phyloP scores from a whole-genome alignment of 352 stramenopile species.

The Phytophthora europaea region DNA sequence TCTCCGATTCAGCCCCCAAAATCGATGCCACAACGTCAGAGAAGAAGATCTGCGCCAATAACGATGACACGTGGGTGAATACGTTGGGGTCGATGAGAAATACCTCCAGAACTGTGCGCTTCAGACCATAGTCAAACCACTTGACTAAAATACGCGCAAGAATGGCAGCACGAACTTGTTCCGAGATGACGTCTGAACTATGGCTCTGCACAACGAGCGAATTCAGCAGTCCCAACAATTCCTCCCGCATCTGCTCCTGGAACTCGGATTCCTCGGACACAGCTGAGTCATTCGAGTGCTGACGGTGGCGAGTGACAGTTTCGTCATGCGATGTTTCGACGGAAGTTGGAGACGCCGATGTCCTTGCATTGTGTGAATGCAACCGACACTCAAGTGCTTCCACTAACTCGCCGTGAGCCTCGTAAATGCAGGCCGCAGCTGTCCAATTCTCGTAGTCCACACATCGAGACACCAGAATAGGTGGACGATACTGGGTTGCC shows the following conservation, averaged over 20 bases:
- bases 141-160: constrained; percentile 84
- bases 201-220: constrained; percentile 68
- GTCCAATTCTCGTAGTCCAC: constrained; percentile 88
- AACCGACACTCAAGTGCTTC: constrained; percentile 88
- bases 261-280: constrained; percentile 54
- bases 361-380: constrained; percentile 65
- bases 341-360: constrained; percentile 10
- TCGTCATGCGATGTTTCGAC: constrained; percentile 9
- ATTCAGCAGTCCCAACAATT: constrained; percentile 71
- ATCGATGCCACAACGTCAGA: constrained; percentile 71
- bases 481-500: constrained; percentile 74
- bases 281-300: constrained; percentile 40
- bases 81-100: constrained; percentile 71
- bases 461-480: constrained; percentile 80
- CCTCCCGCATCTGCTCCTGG: constrained; percentile 66
- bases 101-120: constrained; percentile 66
- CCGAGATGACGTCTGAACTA: constrained; percentile 41
- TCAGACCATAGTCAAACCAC: constrained; percentile 84
- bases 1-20: constrained; percentile 27
- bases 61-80: constrained; percentile 64
- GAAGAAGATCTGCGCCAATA: constrained; percentile 85
- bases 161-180: constrained; percentile 68
- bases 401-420: constrained; percentile 83
- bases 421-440: constrained; percentile 78
- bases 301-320: constrained; percentile 38